phyloP scores from a whole-genome alignment of 805 yeast species.

The Jamesozyma hellenica region DNA sequence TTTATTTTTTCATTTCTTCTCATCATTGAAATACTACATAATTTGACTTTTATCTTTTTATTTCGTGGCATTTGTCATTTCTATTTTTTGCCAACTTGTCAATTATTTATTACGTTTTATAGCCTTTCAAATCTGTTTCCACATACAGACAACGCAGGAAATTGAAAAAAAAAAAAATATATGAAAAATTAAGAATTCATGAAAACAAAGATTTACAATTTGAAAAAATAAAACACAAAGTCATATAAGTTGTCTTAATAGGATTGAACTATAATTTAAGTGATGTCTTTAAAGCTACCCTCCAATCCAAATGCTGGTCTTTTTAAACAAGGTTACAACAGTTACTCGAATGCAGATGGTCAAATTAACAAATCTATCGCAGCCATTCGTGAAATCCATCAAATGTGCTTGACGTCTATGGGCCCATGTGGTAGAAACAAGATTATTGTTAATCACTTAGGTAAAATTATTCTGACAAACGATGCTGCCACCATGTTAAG shows the following conservation, averaged over 20 bases:
- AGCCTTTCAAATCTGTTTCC: too few relatives aligned
- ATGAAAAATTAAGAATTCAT: too few relatives aligned
- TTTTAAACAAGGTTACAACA: slow-evolving; percentile 90
- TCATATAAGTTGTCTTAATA: too few relatives aligned
- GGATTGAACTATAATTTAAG: background rate
- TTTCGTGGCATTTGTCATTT: too few relatives aligned
- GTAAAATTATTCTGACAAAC: slow-evolving; percentile 80
- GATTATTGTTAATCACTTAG: slow-evolving; percentile 81
- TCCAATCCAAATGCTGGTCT: slow-evolving; percentile 87
- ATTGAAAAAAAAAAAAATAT: too few relatives aligned
- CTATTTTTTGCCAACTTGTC: too few relatives aligned
- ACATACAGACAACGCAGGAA: too few relatives aligned
- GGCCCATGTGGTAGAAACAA: slow-evolving; percentile 98
- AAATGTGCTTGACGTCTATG: slow-evolving; percentile 85
- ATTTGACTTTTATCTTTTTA: too few relatives aligned
- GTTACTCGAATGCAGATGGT: slow-evolving; percentile 83
- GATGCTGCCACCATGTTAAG: slow-evolving; percentile 97
- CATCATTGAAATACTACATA: too few relatives aligned
- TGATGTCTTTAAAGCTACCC: slow-evolving; percentile 84
- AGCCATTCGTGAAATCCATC: slow-evolving; percentile 88
- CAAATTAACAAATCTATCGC: slow-evolving; percentile 86
- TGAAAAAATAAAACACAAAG: too few relatives aligned
- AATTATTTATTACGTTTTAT: too few relatives aligned
- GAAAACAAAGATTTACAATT: too few relatives aligned
- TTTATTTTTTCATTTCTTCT: background rate